These are phyloP conservation scores for Coemansia erecta DNA, from an alignment of 192 early-diverging fungal species.

Conservation along the genomic window DNA sequence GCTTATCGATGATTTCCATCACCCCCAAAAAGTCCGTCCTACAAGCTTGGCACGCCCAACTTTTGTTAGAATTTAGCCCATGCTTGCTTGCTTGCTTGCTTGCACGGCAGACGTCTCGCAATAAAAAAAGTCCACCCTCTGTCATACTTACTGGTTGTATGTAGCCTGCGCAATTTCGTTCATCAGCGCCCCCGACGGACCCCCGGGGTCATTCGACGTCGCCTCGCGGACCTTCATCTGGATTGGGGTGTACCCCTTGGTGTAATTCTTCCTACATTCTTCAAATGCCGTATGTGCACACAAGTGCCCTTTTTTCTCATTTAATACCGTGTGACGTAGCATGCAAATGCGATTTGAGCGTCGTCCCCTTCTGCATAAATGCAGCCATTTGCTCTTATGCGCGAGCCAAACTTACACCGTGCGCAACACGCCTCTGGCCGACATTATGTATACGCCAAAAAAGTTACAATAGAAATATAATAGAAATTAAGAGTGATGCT, in stretches of 20 bases:
- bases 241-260: constrained; percentile 87
- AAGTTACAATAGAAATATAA: constrained; percentile 24
- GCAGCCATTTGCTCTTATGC: not conserved
- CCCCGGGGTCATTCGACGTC: constrained; percentile 76
- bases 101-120: too few relatives aligned
- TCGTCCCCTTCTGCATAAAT: not conserved
- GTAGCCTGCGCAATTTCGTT: constrained; percentile 82
- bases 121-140: not conserved
- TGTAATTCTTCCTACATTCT: constrained; percentile 76
- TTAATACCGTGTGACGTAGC: not conserved
- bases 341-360: not conserved
- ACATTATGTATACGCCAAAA: constrained; percentile 11
- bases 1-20: constrained; percentile 98
- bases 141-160: constrained; percentile 72
- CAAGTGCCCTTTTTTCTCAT: not conserved
- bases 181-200: constrained; percentile 75
- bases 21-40: constrained; percentile 89
- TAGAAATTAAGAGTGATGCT: constrained; percentile 9
- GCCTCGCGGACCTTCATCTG: constrained; percentile 88
- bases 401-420: constrained; percentile 33
- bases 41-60: constrained; percentile 5
- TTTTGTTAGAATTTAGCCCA: too few relatives aligned
- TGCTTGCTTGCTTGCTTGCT: too few relatives aligned
- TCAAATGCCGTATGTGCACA: not conserved
- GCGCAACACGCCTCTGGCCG: constrained; percentile 39